Conservation (phyloP, 768 basidiomycete genomes). For the Suillus subalutaceus region DNA sequence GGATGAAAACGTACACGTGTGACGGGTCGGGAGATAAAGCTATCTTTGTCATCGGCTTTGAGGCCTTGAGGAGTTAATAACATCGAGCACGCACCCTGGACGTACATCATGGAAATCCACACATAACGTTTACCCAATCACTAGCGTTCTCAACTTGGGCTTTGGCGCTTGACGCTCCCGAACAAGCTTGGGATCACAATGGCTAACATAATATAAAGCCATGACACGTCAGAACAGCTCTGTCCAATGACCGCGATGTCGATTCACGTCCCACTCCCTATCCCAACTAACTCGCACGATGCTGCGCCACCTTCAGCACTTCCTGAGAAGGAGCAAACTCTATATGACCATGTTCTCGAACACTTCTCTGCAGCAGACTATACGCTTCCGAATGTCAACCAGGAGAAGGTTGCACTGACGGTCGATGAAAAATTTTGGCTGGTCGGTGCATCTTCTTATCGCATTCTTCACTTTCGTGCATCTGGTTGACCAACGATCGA, state of each 20-base stretch:
- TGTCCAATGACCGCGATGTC: neutral
- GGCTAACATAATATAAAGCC: too few species aligned
- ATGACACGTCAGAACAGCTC: neutral
- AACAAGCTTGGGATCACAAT: neutral
- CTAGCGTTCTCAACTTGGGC: neutral
- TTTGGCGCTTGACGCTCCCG: slow-evolving; percentile 1
- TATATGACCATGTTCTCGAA: slow-evolving; percentile 56
- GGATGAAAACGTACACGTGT: neutral
- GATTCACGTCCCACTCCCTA: slow-evolving; percentile 25
- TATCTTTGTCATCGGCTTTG: neutral
- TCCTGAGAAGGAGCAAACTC: slow-evolving; percentile 46
- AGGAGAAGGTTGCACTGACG: slow-evolving; percentile 46
- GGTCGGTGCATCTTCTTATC: slow-evolving; percentile 36
- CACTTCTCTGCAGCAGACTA: slow-evolving; percentile 60
- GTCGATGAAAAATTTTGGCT: slow-evolving; percentile 83
- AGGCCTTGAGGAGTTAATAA: neutral
- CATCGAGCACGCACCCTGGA: neutral
- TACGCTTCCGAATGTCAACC: slow-evolving; percentile 47
- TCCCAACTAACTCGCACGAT: slow-evolving; percentile 27
- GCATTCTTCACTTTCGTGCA: neutral
- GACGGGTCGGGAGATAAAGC: neutral
- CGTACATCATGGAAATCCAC: neutral
- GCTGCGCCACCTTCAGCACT: slow-evolving; percentile 40
- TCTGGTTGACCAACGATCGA: neutral
- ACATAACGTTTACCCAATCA: too few species aligned